Percentiles rank a stretch among this genome's conserved stretches.
phyloP scores from a whole-genome alignment of 129 eudicot genomes.

The Centrapalus pauciflorus region DNA sequence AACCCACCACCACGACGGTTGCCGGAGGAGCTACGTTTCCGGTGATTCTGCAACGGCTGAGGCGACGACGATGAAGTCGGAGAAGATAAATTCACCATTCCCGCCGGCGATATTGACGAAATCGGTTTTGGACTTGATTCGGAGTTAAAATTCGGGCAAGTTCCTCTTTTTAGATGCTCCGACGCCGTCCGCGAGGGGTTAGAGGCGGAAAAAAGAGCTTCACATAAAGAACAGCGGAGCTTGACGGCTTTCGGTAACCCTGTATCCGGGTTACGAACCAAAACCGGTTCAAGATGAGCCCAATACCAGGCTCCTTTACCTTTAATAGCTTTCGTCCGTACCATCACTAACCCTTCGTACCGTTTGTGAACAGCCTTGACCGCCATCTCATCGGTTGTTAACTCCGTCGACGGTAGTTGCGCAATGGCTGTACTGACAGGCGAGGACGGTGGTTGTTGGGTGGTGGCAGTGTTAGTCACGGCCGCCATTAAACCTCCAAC shows the following conservation, averaged over 20 bases:
- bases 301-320: conserved; percentile 99
- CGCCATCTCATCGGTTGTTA: conserved; percentile 46
- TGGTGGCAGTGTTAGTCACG: conserved; percentile 30
- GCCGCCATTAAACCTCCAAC: conserved; percentile 40
- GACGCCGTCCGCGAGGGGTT: conserved; percentile 96
- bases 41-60: conserved; percentile 39
- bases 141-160: conserved; percentile 75
- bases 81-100: conserved; percentile 23
- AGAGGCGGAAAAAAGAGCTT: conserved; percentile 75
- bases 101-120: conserved; percentile 49
- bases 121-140: conserved; percentile 43
- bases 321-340: conserved; percentile 74
- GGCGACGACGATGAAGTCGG: conserved; percentile 37
- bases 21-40: conserved; percentile 53
- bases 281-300: conserved; percentile 85
- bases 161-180: conserved; percentile 88
- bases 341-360: conserved; percentile 75
- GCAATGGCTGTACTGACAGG: conserved; percentile 18
- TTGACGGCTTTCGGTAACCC: conserved; percentile 84
- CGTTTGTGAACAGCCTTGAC: conserved; percentile 74
- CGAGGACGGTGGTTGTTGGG: conserved; percentile 14
- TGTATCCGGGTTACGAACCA: conserved; percentile 58
- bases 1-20: conserved; percentile 29
- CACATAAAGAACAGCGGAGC: conserved; percentile 75
- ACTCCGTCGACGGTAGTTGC: conserved; percentile 7